phyloP scores from a whole-genome alignment of 1,284 basidiomycete genomes.

The Pseudozyma thailandica region DNA sequence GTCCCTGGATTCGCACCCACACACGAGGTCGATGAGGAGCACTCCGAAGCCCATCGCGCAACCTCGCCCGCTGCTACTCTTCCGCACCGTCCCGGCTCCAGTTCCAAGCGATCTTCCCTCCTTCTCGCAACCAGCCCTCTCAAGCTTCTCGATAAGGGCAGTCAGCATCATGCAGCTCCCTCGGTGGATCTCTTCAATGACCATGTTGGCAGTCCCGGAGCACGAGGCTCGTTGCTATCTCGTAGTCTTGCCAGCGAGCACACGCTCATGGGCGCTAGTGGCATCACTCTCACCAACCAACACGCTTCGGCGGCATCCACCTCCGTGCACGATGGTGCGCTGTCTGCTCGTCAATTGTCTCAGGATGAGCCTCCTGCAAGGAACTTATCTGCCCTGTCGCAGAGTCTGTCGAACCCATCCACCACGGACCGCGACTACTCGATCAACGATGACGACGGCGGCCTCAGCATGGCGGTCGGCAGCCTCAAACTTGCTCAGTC shows the following conservation, averaged over 20 bases:
- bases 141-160: conserved; percentile 48
- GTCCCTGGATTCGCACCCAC: conserved; percentile 32
- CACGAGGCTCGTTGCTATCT: conserved; percentile 34
- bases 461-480: conserved; percentile 47
- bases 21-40: conserved; percentile 27
- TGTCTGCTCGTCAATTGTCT: conserved; percentile 10
- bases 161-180: conserved; percentile 47
- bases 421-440: conserved; percentile 2
- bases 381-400: conserved; percentile 20
- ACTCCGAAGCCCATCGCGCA: conserved; percentile 8
- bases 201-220: conserved; percentile 41
- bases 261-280: conserved; percentile 52
- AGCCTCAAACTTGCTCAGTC: conserved; percentile 50
- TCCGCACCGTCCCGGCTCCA: conserved; percentile 15
- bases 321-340: conserved; percentile 7
- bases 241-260: conserved; percentile 53
- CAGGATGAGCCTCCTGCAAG: conserved; percentile 3
- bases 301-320: conserved; percentile 1
- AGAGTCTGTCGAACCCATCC: conserved; percentile 24
- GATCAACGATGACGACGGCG: conserved; percentile 9
- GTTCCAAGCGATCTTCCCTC: conserved; percentile 24
- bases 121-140: conserved; percentile 46
- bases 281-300: conserved; percentile 45
- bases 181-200: conserved; percentile 53
- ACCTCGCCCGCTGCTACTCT: conserved; percentile 17